Base-by-base conservation (phyloP, 2,329 filamentous ascomycete genomes). In the Ophiocordyceps camponoti-floridani region DNA sequence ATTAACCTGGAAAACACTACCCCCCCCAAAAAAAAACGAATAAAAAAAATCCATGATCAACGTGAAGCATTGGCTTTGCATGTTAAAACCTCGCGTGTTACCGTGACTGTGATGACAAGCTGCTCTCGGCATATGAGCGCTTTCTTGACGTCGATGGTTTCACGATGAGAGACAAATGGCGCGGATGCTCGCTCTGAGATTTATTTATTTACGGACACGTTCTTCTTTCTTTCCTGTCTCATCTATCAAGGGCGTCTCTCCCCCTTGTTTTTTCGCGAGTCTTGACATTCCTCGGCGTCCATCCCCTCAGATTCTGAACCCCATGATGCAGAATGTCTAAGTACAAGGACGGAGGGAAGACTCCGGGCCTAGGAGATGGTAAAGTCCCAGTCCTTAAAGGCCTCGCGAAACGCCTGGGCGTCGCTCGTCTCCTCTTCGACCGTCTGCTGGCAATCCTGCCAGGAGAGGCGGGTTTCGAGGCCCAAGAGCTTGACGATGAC, bases 331-430 rank as follows among this genome's bases (percentile, higher is more conserved):
- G 23, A n/a, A 9, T 14, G 19, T 14, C 19, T 41, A 18, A 5
- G 41, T 9, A n/a, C 13, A 6, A 11, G 23, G 14, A 12, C 4
- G 8, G 18, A 43, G 9, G 37, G 16, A n/a, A n/a, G 13, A 2
- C 7, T 12, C 40, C 44, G 45, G 23, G 46, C 41, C 27, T 49
- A 53, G 43, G 54, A 43, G 42, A 67, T 48, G 13, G 84, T 82
- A 59, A 95, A 95, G 61, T 98, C 89, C 72, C 84, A 95, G 30
- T 75, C 69, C 62, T 84, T 79, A 57, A 94, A 98, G 1, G 81
- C 80, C 52, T 73, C 69, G 54, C 89, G 87, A 62, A 96, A 93
- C 10, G 73, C 75, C 45, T 77, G 74, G 2, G 82, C 84, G 58
- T 96, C 88, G 41, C 69, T 69, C 45, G 73, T 78, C 65, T 96